Evolutionary conservation across 2,329 filamentous ascomycete genomes (phyloP), one percentile per base, ranked within the genome.

Genomic region (Aspergillus brunneoviolaceus): DNA sequence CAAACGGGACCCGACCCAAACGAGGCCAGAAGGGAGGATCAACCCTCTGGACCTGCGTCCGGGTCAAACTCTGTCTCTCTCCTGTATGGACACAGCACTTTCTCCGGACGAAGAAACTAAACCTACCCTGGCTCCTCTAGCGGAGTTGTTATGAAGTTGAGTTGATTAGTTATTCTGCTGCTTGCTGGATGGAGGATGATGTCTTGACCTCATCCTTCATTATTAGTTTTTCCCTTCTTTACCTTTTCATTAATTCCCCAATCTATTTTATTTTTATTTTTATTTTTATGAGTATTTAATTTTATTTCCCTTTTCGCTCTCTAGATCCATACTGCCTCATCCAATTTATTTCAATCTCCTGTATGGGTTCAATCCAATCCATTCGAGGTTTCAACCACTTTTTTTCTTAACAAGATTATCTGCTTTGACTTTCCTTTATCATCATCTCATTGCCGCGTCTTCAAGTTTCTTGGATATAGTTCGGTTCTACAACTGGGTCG

Each of bases 11-110:
- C 62, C 62, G 58, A 66, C 65, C 68, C 65, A 70, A 69, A 71
- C 69, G 66, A 70, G 68, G 63, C 70, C 68, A 70, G 67, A 73
- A 72, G 70, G 70, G 71, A 72, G 71, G 72, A 75, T 74, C 72
- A 74, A 67, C 72, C 71, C 68, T 72, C 67, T 74, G 72, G 73
- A 73, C 71, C 72, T 75, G 72, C 72, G 71, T 74, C 72, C 70
- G 68, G 71, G 65, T 70, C 70, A 72, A 75, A 74, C 70, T 74
- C 64, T 75, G 70, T 70, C 66, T 64, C 58, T 64, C 58, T 64
- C 58, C 60, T 66, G 66, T 64, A 68, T 69, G 67, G 69, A 58
- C 65, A 57, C 64, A 63, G 59, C 65, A 62, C 65, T 68, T 68
- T 71, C 69, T 70, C 70, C 69, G 70, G 70, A 69, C 67, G 63